A percentile compares a stretch with the other conserved stretches of the same genome.
Evolutionary conservation across 371 early-diverging fungal genomes (phyloP).

Genomic region (Haplosporangium sp.): DNA sequence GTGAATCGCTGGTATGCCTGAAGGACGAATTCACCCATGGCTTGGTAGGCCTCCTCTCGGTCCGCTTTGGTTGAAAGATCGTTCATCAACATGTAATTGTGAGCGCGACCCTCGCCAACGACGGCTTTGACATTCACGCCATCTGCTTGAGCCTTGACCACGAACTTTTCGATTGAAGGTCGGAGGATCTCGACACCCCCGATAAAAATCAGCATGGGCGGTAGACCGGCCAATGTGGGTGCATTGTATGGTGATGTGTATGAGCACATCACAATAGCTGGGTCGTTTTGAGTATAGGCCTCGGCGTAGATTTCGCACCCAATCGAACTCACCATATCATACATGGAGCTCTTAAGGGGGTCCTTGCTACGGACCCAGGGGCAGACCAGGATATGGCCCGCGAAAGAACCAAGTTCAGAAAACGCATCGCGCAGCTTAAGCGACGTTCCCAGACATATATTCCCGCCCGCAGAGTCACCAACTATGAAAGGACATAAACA

Average conservation of each 20-base stretch:
- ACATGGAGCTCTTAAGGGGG: slow-evolving; percentile 22
- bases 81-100: slow-evolving; percentile 36
- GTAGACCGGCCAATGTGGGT: slow-evolving; percentile 21
- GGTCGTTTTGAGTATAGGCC: slow-evolving; percentile 29
- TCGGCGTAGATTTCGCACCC: slow-evolving; percentile 34
- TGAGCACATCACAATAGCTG: slow-evolving; percentile 3
- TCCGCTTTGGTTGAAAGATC: slow-evolving; percentile 27
- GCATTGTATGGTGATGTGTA: slow-evolving; percentile 30
- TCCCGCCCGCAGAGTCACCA: slow-evolving; percentile 53
- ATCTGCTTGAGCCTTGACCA: slow-evolving; percentile 25
- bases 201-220: slow-evolving; percentile 32
- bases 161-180: slow-evolving; percentile 39
- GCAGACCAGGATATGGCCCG: slow-evolving; percentile 28
- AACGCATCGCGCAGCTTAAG: slow-evolving; percentile 33
- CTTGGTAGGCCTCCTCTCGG: slow-evolving; percentile 13
- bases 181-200: slow-evolving; percentile 49
- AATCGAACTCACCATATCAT: slow-evolving; percentile 25
- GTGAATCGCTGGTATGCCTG: not conserved
- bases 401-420: slow-evolving; percentile 21
- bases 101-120: slow-evolving; percentile 31
- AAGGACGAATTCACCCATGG: slow-evolving; percentile 27
- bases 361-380: slow-evolving; percentile 43
- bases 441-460: slow-evolving; percentile 24
- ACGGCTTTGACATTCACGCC: slow-evolving; percentile 22
- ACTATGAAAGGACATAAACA: slow-evolving; percentile 7